These are phyloP conservation scores for Brassica carinata DNA, from an alignment of 345 rosid species.

Conservation along the genomic window DNA sequence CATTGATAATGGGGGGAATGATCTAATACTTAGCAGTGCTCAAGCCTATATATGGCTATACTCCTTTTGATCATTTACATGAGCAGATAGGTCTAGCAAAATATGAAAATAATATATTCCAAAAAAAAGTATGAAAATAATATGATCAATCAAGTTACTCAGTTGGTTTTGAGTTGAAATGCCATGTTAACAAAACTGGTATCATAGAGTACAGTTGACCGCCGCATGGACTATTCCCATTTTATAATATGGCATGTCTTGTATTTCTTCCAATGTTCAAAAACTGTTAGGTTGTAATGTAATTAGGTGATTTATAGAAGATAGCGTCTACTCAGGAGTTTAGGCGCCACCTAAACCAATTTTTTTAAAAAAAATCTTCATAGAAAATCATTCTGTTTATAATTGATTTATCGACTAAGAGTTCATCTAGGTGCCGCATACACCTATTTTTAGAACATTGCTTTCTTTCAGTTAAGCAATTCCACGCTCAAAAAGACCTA, in stretches of 20 bases:
- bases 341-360: too few relatives aligned
- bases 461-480: neutral
- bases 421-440: too few relatives aligned
- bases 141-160: neutral
- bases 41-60: neutral
- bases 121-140: neutral
- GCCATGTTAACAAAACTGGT: neutral
- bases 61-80: conserved; percentile 11
- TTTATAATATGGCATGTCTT: neutral
- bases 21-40: neutral
- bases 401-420: too few relatives aligned
- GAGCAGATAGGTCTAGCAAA: neutral
- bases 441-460: too few relatives aligned
- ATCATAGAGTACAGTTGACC: neutral
- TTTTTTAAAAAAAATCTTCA: too few relatives aligned
- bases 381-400: too few relatives aligned
- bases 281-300: too few relatives aligned
- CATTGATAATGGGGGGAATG: neutral
- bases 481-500: neutral
- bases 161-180: neutral
- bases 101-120: neutral
- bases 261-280: too few relatives aligned
- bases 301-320: too few relatives aligned
- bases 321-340: too few relatives aligned
- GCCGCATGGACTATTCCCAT: neutral